Base-by-base conservation (phyloP, 148 eudicot genomes). In the Pouteria glomerata region DNA sequence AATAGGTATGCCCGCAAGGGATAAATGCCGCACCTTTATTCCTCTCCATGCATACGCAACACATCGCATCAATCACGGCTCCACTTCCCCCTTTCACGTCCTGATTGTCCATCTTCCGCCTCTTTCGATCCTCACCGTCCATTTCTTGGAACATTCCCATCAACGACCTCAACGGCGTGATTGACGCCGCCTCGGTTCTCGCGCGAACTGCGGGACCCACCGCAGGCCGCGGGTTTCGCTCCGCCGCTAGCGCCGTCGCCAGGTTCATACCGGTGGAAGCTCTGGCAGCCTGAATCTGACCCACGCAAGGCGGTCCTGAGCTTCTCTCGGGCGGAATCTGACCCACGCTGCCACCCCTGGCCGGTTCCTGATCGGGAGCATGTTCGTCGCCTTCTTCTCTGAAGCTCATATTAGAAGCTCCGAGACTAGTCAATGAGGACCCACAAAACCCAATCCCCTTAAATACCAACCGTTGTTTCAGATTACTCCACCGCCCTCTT, bases 11-110 rank as follows among this genome's bases (percentile, higher is more conserved):
- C 13, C 83, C 81, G 57, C 85, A 82, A 1, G 83, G 82, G 12
- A 82, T 71, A 52, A 79, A 44, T 27, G 80, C 83, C 15, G 80
- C 70, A 1, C 82, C 83, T 39, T 79, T 82, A 15, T 50, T 70
- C 70, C 82, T 79, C 57, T 65, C 85, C 70, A 73, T 76, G 74
- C 83, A 80, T 80, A 80, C 73, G 77, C 83, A 80, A 52, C 83
- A 76, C 77, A 63, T 34, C 21, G 8, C 6, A 34, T 61, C 83
- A 29, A 24, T 3, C 18, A 50, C 63, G 0, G 19, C 70, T 8
- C 47, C 73, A 0, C 18, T 68, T 2, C 6, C 66, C 0, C 4
- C 34, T 0, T 1, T 41, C 16, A 12, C n/a, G n/a, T n/a, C n/a
- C n/a, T n/a, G n/a, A n/a, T n/a, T n/a, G 8, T 10, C 57, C 41